Evolutionary conservation across 2,329 filamentous ascomycete genomes (phyloP).

Genomic region (Ceratocystiopsis sp.): DNA sequence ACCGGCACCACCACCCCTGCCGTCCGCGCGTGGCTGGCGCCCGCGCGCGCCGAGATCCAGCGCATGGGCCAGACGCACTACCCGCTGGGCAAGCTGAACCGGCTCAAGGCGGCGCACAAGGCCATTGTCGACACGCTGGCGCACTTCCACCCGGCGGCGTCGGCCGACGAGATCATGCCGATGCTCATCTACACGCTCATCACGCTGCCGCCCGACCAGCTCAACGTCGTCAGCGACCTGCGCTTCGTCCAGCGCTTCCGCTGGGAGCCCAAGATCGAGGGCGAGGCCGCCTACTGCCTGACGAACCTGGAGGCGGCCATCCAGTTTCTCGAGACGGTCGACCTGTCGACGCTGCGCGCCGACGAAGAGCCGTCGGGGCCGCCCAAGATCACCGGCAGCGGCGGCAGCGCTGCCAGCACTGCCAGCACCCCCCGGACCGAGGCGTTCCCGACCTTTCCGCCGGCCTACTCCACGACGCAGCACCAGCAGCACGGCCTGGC

Average conservation of each 20-base stretch:
- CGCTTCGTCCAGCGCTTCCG: constrained; percentile 88
- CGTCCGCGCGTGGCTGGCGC: constrained; percentile 54
- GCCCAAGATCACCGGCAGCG: constrained; percentile 16
- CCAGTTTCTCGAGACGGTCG: constrained; percentile 87
- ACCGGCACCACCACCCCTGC: constrained; percentile 37
- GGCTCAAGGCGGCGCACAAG: constrained; percentile 78
- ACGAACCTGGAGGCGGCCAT: constrained; percentile 93
- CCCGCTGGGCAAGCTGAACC: constrained; percentile 78
- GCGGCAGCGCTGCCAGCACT: no score
- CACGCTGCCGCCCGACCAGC: constrained; percentile 67
- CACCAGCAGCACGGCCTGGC: constrained; percentile 20
- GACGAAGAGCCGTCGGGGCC: constrained; percentile 60
- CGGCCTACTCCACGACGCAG: constrained; percentile 31
- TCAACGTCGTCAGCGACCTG: constrained; percentile 87
- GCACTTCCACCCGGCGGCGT: constrained; percentile 59
- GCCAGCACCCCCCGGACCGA: constrained; percentile 26
- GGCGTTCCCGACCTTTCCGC: constrained; percentile 42
- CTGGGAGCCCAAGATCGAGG: constrained; percentile 69
- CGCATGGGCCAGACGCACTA: constrained; percentile 78
- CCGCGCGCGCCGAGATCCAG: constrained; percentile 53
- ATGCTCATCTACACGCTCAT: constrained; percentile 94
- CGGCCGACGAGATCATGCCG: constrained; percentile 90
- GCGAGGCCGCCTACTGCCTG: constrained; percentile 88
- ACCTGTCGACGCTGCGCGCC: constrained; percentile 70
- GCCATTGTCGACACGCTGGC: constrained; percentile 77